A percentile compares a stretch with the other conserved stretches of the same genome.
Conservation (phyloP, 1,139 yeast genomes). For the Candida tropicalis region DNA sequence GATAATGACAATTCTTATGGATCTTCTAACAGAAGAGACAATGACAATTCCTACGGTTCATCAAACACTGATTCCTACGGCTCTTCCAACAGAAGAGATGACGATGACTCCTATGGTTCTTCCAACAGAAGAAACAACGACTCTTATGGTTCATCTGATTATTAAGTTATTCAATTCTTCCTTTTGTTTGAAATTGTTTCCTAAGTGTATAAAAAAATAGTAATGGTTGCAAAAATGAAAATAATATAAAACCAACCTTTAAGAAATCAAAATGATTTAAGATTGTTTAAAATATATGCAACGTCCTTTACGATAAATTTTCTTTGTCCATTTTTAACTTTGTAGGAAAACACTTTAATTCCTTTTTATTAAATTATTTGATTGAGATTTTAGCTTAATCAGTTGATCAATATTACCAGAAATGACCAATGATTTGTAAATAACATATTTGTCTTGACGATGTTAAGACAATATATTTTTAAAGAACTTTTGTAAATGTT, state of each 20-base stretch:
- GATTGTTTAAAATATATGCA: background rate
- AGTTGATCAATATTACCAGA: too few relatives aligned
- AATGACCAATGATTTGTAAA: too few relatives aligned
- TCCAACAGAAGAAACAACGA: slow-evolving; percentile 24
- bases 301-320: too few relatives aligned
- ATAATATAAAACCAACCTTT: background rate
- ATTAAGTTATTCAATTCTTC: slow-evolving; percentile 2
- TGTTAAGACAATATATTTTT: too few relatives aligned
- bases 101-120: slow-evolving; percentile 24
- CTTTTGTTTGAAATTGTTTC: background rate
- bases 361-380: too few relatives aligned
- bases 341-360: too few relatives aligned
- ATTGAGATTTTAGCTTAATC: too few relatives aligned
- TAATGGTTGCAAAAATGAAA: background rate
- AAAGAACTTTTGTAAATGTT: too few relatives aligned
- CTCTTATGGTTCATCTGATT: slow-evolving; percentile 23
- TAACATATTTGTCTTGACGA: too few relatives aligned
- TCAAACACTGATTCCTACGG: slow-evolving; percentile 22
- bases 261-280: too few relatives aligned
- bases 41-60: slow-evolving; percentile 25
- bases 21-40: slow-evolving; percentile 25
- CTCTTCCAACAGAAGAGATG: slow-evolving; percentile 10
- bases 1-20: slow-evolving; percentile 23
- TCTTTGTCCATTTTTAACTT: too few relatives aligned
- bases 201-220: background rate